Evolutionary conservation across 192 early-diverging fungal species (phyloP), one percentile per base, ranked within the genome.

Genomic region (Linnemannia schmuckeri): DNA sequence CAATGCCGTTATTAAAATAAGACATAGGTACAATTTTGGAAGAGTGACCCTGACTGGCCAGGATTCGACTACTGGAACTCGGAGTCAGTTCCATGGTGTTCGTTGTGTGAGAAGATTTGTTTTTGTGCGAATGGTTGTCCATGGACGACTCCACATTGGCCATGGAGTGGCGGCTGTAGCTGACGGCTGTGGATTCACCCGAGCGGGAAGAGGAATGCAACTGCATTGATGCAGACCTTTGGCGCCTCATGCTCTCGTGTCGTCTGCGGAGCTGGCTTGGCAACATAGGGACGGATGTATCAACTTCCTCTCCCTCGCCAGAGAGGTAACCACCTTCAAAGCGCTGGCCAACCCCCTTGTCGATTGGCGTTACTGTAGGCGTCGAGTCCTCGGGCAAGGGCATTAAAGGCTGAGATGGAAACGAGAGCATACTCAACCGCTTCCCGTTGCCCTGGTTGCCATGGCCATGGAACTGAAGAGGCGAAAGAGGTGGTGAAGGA

Each of bases 401-500:
- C 20, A 46, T 30, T 9, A 75, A 20, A 44, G 81, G 75, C 37
- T 61, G 55, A 27, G 55, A 37, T 3, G 49, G 41, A 22, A 27
- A 76, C 13, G 55, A 61, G 55, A 73, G 42, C 27, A 52, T 55
- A 37, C 55, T 61, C 38, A 52, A 54, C 27, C 77, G 79, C n/a
- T 68, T 33, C 40, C 33, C 52, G 46, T 41, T 70, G 18, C 76
- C 27, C 46, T 41, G 40, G 41, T 38, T 41, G 37, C 69, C 75
- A 46, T 33, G 49, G 61, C 70, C 42, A 22, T 24, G 61, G 37
- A 75, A 75, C 44, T 77, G 84, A 35, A 77, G 83, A 10, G 84
- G 84, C 2, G 84, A 87, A 15, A 87, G 66, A 17, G 84, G 84
- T 22, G 84, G 84, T 20, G 84, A 87, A 17, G 84, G 84, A 0